Evolutionary conservation across 2,329 filamentous ascomycete genomes (phyloP).

Genomic region (Knoxdaviesia proteae): DNA sequence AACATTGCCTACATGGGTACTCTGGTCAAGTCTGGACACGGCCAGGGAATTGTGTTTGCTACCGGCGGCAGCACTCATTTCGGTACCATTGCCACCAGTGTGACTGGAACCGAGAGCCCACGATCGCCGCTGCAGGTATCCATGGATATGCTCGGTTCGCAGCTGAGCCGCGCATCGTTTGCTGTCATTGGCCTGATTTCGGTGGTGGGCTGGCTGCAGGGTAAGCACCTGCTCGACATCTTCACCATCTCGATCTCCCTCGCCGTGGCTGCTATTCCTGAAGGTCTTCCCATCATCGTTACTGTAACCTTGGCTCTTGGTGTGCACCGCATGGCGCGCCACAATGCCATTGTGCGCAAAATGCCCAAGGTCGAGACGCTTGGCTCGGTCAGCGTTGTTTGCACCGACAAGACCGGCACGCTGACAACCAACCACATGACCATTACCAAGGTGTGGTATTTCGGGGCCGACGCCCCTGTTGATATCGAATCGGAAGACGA

Average conservation of each 20-base stretch:
- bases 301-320: slow-evolving; percentile 90
- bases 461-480: slow-evolving; percentile 38
- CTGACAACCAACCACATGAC: slow-evolving; percentile 98
- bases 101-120: slow-evolving; percentile 88
- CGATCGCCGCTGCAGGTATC: slow-evolving; percentile 83
- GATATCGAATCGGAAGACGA: slow-evolving; percentile 35
- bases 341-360: slow-evolving; percentile 84
- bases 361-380: slow-evolving; percentile 95
- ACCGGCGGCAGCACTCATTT: slow-evolving; percentile 90
- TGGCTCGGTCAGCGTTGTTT: slow-evolving; percentile 98
- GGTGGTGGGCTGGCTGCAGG: slow-evolving; percentile 72
- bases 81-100: slow-evolving; percentile 81
- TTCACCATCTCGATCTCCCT: slow-evolving; percentile 96
- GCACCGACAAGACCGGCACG: slow-evolving; percentile 95
- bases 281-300: slow-evolving; percentile 93
- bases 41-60: slow-evolving; percentile 90
- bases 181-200: slow-evolving; percentile 86
- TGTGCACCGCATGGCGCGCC: slow-evolving; percentile 86
- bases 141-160: slow-evolving; percentile 93
- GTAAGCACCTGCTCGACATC: slow-evolving; percentile 76
- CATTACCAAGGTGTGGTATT: slow-evolving; percentile 89
- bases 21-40: slow-evolving; percentile 80
- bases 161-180: slow-evolving; percentile 93
- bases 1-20: slow-evolving; percentile 99
- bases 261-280: slow-evolving; percentile 86